Conservation (phyloP, 495 filamentous ascomycete genomes). For the Clavariopsis aquatica region DNA sequence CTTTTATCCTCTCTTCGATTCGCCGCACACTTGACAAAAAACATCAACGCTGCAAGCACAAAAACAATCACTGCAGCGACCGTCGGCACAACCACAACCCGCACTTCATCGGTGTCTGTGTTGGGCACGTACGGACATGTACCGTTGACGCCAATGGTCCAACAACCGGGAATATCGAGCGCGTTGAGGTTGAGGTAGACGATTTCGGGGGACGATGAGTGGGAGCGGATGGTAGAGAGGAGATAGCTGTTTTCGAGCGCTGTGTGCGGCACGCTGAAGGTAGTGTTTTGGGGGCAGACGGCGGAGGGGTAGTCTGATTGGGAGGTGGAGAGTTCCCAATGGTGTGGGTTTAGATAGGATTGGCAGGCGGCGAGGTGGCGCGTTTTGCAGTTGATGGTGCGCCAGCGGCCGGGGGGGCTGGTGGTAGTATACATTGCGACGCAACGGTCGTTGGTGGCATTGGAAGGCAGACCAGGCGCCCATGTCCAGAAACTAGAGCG, state of each 20-base stretch:
- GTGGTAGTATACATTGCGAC: constrained; percentile 51
- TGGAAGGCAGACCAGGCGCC: constrained; percentile 56
- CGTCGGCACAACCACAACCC: constrained; percentile 59
- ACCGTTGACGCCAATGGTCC: constrained; percentile 56
- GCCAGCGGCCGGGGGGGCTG: constrained; percentile 54
- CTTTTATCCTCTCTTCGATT: constrained; percentile 57
- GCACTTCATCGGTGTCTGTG: constrained; percentile 46
- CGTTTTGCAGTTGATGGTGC: constrained; percentile 55
- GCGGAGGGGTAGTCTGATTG: constrained; percentile 47
- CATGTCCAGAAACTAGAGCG: constrained; percentile 61
- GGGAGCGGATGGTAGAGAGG: constrained; percentile 22
- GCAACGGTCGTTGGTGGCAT: constrained; percentile 51
- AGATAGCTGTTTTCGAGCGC: constrained; percentile 64
- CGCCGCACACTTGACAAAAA: constrained; percentile 65
- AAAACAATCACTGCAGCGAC: constrained; percentile 62
- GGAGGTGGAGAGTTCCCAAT: constrained; percentile 54
- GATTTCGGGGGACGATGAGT: not conserved
- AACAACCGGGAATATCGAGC: constrained; percentile 57
- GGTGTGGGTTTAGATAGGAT: constrained; percentile 51
- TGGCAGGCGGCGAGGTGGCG: constrained; percentile 57
- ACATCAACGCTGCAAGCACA: constrained; percentile 58
- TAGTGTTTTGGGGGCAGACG: constrained; percentile 44
- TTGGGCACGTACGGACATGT: constrained; percentile 57
- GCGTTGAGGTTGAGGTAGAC: constrained; percentile 64
- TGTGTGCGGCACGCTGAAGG: constrained; percentile 58